Conservation (phyloP, 2,329 filamentous ascomycete genomes). For the Diaporthe sp. region DNA sequence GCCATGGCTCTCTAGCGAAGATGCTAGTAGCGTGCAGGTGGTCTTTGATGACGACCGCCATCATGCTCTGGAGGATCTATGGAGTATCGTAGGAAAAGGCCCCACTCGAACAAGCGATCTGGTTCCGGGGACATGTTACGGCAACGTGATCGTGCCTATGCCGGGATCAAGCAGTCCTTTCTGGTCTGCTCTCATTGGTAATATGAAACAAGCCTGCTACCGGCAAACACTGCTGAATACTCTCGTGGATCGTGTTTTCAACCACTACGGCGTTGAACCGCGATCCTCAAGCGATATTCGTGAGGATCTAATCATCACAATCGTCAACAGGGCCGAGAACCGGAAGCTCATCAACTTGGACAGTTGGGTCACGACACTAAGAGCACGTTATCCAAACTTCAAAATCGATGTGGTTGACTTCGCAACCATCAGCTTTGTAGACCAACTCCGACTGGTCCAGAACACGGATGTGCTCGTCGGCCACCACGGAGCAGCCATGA, state of each 20-base stretch:
- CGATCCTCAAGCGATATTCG: not conserved
- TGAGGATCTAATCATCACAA: not conserved
- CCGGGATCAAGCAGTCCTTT: not conserved
- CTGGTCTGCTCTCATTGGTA: constrained; percentile 1
- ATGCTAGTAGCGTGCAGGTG: not conserved
- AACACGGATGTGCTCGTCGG: constrained; percentile 39
- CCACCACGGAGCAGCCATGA: constrained; percentile 40
- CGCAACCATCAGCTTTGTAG: constrained; percentile 28
- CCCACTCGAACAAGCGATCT: not conserved
- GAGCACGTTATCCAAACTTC: not conserved
- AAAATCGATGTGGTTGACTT: constrained; percentile 36
- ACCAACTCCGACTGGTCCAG: constrained; percentile 37
- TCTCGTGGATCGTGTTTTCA: not conserved
- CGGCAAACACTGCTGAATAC: not conserved
- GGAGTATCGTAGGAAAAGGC: not conserved
- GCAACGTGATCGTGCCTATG: not conserved
- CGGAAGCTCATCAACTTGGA: constrained; percentile 10
- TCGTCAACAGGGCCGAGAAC: not conserved
- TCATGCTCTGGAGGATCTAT: not conserved
- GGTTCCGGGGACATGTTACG: not conserved
- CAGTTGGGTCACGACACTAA: not conserved
- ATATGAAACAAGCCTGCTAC: not conserved
- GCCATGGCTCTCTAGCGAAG: not conserved
- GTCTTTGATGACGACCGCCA: not conserved
- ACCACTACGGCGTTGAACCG: not conserved